These are phyloP conservation scores for Cyberlindnera petersonii DNA, from an alignment of 805 yeast genomes.

Conservation along the genomic window DNA sequence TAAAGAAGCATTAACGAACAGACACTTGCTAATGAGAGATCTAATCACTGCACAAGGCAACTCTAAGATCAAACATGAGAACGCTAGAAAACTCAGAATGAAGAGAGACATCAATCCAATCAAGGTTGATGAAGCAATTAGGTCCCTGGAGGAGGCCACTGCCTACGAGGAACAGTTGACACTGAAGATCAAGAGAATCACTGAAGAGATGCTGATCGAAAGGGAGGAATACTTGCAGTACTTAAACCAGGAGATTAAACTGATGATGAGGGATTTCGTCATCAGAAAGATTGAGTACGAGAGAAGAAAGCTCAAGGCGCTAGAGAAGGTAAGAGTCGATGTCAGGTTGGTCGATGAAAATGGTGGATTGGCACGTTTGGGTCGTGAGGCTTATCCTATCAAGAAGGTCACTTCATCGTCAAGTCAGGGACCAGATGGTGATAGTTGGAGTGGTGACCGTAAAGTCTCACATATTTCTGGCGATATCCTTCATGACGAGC, in stretches of 20 bases:
- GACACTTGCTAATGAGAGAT: constrained; percentile 92
- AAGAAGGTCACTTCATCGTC: constrained; percentile 17
- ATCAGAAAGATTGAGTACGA: constrained; percentile 79
- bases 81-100: constrained; percentile 67
- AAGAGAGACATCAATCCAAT: constrained; percentile 76
- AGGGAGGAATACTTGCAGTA: constrained; percentile 53
- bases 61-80: constrained; percentile 64
- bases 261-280: constrained; percentile 54
- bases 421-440: constrained; percentile 49
- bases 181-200: constrained; percentile 74
- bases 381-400: constrained; percentile 58
- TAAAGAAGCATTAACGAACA: constrained; percentile 88
- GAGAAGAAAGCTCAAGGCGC: constrained; percentile 67
- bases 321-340: constrained; percentile 69
- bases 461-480: constrained; percentile 32
- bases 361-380: constrained; percentile 82
- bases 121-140: constrained; percentile 86
- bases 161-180: constrained; percentile 71
- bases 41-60: constrained; percentile 71
- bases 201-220: constrained; percentile 81
- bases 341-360: constrained; percentile 68
- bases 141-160: constrained; percentile 73
- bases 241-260: constrained; percentile 53
- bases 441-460: constrained; percentile 58
- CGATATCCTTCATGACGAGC: constrained; percentile 14